Conservation (phyloP, 805 yeast genomes). For the Sungouiozyma intestinalis region DNA sequence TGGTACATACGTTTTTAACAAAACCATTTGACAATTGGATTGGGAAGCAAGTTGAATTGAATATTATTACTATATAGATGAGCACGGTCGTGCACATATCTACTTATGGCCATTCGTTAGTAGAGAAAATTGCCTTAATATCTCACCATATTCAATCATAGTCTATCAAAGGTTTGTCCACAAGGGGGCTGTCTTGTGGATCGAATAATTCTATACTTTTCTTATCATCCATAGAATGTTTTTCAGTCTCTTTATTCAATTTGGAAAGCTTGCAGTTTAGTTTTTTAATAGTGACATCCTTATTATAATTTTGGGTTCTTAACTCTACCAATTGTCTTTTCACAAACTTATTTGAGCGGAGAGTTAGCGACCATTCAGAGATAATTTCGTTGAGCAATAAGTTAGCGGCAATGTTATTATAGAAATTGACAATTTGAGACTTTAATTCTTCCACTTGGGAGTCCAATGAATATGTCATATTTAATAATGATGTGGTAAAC, state of each 20-base stretch:
- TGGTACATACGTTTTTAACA: too few relatives aligned
- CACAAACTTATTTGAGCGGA: slow-evolving; percentile 3
- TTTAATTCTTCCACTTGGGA: slow-evolving; percentile 1
- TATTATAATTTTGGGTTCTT: background rate
- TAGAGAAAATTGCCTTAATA: too few relatives aligned
- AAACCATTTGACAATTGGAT: too few relatives aligned
- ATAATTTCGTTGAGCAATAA: slow-evolving; percentile 1
- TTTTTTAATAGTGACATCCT: background rate
- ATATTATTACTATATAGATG: too few relatives aligned
- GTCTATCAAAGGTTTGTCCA: background rate
- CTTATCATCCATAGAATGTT: background rate
- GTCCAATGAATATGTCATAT: background rate
- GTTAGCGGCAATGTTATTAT: background rate
- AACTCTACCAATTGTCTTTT: slow-evolving; percentile 1
- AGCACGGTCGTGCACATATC: background rate
- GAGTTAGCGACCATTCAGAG: background rate
- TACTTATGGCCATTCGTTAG: background rate
- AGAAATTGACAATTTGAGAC: slow-evolving; percentile 1
- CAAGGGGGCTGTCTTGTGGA: background rate
- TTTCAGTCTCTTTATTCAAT: background rate
- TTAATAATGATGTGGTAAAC: background rate
- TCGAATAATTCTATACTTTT: background rate
- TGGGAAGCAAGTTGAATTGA: too few relatives aligned
- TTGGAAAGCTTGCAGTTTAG: background rate
- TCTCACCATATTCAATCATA: background rate